Evolutionary conservation across 176 grass and related monocot genomes (phyloP), one percentile per base, ranked within the genome.

Genomic region (Lolium perenne): DNA sequence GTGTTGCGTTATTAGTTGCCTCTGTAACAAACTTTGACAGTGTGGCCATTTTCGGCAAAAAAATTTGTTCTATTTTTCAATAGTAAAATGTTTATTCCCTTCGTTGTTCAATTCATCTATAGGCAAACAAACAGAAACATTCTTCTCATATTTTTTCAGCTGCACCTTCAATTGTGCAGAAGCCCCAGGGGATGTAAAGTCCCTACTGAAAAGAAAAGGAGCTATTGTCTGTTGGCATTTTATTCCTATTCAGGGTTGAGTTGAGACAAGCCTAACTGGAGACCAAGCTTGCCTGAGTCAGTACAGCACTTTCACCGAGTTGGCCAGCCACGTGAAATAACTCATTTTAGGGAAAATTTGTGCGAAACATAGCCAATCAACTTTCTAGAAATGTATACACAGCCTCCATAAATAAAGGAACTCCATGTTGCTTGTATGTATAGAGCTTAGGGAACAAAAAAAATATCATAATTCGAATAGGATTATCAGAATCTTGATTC

Each of bases 91-190:
- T 68, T 68, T 50, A 68, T 38, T 51, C 62, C 23, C 47, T 81
- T 69, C 17, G 15, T 82, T 82, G 20, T 70, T 82, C 66, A 54
- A 53, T 35, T 68, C 45, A 50, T 80, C 56, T 69, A 82, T 13
- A 82, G 54, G 80, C 47, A 68, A 81, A 81, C 60, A 80, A 65
- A 81, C 45, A 67, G 16, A 67, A 81, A 11, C 76, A 16, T 63
- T 80, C 15, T 80, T 17, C 62, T 63, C 20, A 48, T 50, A 50
- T 38, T 65, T 32, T 46, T 18, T 29, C 45, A 66, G 45, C 48
- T 49, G 15, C 43, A 65, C 78, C 59, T 80, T 80, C 60, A 50
- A 80, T 50, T 46, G 6, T 50, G 43, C 32, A 41, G 53, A 78
- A 43, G 54, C 38, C 12, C 11, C 7, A 21, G 29, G 35, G 18